Percentiles rank a stretch among this genome's conserved stretches.
These are phyloP conservation scores for Gaeumannomyces tritici DNA, from an alignment of 2,329 filamentous ascomycete species.

Conservation along the genomic window DNA sequence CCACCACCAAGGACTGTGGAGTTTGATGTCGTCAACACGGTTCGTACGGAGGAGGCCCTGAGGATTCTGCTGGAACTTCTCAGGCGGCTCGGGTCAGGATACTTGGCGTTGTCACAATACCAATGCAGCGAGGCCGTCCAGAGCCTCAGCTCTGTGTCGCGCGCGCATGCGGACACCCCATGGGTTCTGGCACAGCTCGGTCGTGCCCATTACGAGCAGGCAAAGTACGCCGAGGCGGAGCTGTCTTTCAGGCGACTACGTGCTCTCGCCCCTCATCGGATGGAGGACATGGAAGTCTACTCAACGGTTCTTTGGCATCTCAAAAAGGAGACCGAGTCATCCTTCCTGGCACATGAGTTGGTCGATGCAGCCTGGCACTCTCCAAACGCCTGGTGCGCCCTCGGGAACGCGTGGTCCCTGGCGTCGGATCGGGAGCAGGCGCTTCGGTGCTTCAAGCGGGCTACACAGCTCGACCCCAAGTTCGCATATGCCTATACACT, in stretches of 20 bases:
- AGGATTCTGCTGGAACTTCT: slow-evolving; percentile 71
- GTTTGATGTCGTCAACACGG: slow-evolving; percentile 35
- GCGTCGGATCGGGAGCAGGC: slow-evolving; percentile 91
- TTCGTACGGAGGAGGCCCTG: slow-evolving; percentile 65
- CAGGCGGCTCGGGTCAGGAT: slow-evolving; percentile 71
- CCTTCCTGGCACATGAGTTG: slow-evolving; percentile 84
- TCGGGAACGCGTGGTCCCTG: slow-evolving; percentile 91
- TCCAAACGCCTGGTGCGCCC: slow-evolving; percentile 89
- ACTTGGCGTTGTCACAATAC: slow-evolving; percentile 69
- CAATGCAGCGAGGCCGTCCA: slow-evolving; percentile 69
- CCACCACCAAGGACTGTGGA: slow-evolving; percentile 29
- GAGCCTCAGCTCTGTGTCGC: slow-evolving; percentile 60
- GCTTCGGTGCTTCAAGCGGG: slow-evolving; percentile 85
- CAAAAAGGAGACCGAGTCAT: slow-evolving; percentile 83
- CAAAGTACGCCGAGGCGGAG: slow-evolving; percentile 76
- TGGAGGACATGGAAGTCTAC: slow-evolving; percentile 96
- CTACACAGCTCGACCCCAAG: slow-evolving; percentile 78
- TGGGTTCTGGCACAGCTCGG: slow-evolving; percentile 91
- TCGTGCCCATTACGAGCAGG: slow-evolving; percentile 84
- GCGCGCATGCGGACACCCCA: slow-evolving; percentile 75
- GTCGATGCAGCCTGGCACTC: slow-evolving; percentile 81
- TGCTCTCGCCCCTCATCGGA: slow-evolving; percentile 66
- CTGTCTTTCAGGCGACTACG: slow-evolving; percentile 75
- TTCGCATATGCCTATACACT: slow-evolving; percentile 95
- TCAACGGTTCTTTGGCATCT: slow-evolving; percentile 98